Evolutionary conservation across 768 basidiomycete species (phyloP).

Genomic region (Hygrophoropsis aurantiaca): DNA sequence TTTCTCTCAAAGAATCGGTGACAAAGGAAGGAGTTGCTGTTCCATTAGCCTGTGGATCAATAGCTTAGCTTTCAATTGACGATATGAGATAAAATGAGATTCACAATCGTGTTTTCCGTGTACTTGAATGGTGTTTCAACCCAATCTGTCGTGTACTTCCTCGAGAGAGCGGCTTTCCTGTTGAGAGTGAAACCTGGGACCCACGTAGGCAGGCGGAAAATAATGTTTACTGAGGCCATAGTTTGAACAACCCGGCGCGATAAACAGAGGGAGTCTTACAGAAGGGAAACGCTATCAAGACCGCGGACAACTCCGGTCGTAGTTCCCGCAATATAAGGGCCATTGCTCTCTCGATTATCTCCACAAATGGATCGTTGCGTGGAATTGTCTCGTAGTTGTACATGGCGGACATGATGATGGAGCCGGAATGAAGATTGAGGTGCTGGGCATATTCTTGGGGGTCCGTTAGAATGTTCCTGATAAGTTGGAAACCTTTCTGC

Average conservation of each 20-base stretch:
- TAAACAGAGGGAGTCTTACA: background rate
- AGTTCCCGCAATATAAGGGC: background rate
- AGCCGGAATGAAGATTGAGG: slow-evolving; percentile 17
- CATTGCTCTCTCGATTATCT: no score
- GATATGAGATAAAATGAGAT: background rate
- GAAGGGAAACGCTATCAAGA: background rate
- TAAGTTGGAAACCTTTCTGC: slow-evolving; percentile 18
- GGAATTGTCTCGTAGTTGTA: background rate
- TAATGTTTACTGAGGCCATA: background rate
- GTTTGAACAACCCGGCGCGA: background rate
- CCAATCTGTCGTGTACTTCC: background rate
- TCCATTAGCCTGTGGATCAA: background rate
- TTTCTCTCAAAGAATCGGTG: background rate
- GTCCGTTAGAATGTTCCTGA: slow-evolving; percentile 21
- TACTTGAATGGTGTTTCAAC: background rate
- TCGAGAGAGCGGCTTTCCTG: background rate
- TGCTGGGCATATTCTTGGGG: slow-evolving; percentile 30
- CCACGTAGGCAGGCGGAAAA: slow-evolving; percentile 4
- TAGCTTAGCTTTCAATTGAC: background rate
- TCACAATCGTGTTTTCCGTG: background rate
- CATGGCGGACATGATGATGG: slow-evolving; percentile 1
- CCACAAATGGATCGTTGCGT: background rate
- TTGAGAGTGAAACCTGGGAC: background rate
- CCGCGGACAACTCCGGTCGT: background rate
- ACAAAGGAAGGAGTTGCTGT: background rate